Base-by-base conservation (phyloP, 1,284 basidiomycete species). In the Ceratobasidium sp. region DNA sequence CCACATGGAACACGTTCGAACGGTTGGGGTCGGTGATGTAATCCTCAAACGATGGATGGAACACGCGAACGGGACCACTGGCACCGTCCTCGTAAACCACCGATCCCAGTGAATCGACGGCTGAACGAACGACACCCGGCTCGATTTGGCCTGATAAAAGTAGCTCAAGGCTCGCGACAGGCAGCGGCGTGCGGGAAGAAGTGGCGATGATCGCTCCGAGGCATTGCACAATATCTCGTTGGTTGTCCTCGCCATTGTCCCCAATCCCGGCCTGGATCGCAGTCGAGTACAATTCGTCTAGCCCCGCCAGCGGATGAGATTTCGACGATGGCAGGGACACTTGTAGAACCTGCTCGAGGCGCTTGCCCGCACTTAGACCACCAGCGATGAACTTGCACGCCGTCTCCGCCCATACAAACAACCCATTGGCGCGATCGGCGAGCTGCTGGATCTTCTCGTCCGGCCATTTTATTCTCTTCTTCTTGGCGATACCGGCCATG, bases 191-290 rank as follows among this genome's bases (percentile, higher is more conserved):
- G 16, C 44, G 64, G 54, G 36, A 7, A 18, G 51, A 21, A 51
- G 54, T 49, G 36, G 42, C 42, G n/a, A 73, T 44, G 30, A 73
- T 69, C 8, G 72, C 49, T 23, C 63, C 72, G 25, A 73, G n/a
- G 48, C 64, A 44, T 21, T 7, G 25, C 18, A 21, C 42, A 1
- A 48, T 23, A 4, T 5, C 21, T 18, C n/a, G 7, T 8, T 12
- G 11, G 25, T 62, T 62, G 8, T 54, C 63, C 12, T 44, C 36
- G 28, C 38, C 63, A 12, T 36, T 21, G n/a, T 56, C 46, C 2
- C 25, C 21, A 9, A 49, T 56, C 11, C 49, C 51, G 4, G 18
- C n/a, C 14, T 42, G 38, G 11, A 74, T 23, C 3, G 56, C 54
- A 3, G 38, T 36, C 12, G 28, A 40, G n/a, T 72, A 53, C 28